phyloP scores from a whole-genome alignment of 116 monocot species.

The Trichopus zeylanicus region DNA sequence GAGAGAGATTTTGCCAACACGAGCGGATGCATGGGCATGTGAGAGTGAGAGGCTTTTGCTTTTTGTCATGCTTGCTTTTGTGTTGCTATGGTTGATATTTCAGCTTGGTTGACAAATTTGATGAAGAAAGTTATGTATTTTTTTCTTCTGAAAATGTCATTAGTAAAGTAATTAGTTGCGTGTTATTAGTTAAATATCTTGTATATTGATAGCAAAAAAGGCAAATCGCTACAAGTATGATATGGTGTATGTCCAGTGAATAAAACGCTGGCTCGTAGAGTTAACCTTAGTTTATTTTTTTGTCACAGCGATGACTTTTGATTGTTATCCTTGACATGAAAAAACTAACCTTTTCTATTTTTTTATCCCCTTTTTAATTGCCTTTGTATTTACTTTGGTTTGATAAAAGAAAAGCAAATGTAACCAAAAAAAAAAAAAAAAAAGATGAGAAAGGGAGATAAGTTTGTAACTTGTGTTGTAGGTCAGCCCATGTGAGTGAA shows the following conservation, averaged over 20 bases:
- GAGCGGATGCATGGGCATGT: not conserved
- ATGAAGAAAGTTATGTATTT: too few species aligned
- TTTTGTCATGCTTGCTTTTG: constrained; percentile 1
- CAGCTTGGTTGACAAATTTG: too few species aligned
- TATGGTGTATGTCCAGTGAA: too few species aligned
- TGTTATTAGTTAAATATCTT: too few species aligned
- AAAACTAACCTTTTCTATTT: not conserved
- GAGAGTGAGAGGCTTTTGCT: not conserved
- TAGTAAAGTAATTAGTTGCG: too few species aligned
- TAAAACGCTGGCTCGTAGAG: too few species aligned
- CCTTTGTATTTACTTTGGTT: not conserved
- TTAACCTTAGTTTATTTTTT: not conserved
- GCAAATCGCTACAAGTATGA: too few species aligned
- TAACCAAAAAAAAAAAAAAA: not conserved
- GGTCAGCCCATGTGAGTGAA: not conserved
- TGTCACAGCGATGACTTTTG: not conserved
- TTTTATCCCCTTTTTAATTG: not conserved
- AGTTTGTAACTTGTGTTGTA: not conserved
- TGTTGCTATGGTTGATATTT: not conserved
- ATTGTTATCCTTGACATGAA: too few species aligned
- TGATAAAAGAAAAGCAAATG: not conserved
- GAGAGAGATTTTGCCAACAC: not conserved
- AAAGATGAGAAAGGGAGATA: not conserved
- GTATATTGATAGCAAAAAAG: too few species aligned
- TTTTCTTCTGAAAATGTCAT: too few species aligned